Conservation (phyloP, 1,284 basidiomycete species). For the Cronartium quercuum region DNA sequence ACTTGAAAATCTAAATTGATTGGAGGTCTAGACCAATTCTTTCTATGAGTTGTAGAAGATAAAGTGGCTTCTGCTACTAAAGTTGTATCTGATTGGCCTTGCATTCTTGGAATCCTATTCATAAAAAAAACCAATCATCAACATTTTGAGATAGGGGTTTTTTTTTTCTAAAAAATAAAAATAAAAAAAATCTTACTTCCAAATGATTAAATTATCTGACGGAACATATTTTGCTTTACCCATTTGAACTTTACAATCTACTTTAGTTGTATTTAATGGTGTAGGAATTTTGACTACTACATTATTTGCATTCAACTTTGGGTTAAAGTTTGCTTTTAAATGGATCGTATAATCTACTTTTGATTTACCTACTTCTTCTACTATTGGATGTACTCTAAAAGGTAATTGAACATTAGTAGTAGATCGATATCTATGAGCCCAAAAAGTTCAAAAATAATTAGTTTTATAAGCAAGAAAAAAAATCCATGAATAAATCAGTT, state of each 20-base stretch:
- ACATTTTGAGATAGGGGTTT: background rate
- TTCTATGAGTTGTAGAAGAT: conserved; percentile 76
- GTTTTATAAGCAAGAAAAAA: background rate
- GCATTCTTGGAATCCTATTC: conserved; percentile 75
- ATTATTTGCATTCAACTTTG: conserved; percentile 86
- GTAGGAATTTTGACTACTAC: conserved; percentile 91
- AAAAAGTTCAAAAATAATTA: background rate
- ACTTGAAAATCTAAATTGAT: conserved; percentile 98
- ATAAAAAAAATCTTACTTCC: conserved; percentile 68
- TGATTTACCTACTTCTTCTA: conserved; percentile 84
- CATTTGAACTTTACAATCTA: conserved; percentile 78
- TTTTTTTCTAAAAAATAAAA: background rate
- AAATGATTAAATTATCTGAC: conserved; percentile 87
- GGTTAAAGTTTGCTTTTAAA: conserved; percentile 79
- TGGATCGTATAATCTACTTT: conserved; percentile 86
- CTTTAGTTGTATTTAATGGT: conserved; percentile 83
- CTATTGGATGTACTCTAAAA: conserved; percentile 78
- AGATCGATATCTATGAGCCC: conserved; percentile 71
- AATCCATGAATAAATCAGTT: conserved; percentile 44
- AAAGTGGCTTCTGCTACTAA: conserved; percentile 76
- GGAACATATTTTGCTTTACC: conserved; percentile 98
- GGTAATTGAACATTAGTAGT: conserved; percentile 94
- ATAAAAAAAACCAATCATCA: background rate
- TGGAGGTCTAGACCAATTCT: conserved; percentile 94
- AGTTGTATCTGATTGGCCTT: conserved; percentile 84